Base-by-base conservation (phyloP, 1,284 basidiomycete genomes). In the Fomitopsis schrenkii region DNA sequence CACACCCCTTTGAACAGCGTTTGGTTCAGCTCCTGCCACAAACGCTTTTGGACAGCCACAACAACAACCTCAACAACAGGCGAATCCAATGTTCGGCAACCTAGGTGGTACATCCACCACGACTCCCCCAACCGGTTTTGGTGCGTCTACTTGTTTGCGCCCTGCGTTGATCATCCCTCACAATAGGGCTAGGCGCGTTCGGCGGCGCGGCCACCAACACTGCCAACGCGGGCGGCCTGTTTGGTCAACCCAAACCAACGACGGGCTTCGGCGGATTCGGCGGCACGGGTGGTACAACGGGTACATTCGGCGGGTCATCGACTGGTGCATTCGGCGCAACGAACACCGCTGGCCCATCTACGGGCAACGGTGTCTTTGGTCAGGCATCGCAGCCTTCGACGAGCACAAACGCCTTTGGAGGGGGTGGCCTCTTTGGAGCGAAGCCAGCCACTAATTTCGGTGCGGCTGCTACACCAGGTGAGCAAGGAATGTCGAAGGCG, bases 41-140 rank as follows among this genome's bases (percentile, higher is more conserved):
- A 54, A 54, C 52, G 73, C 78, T 52, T 83, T 83, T 71, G 76
- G 78, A 62, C 78, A 81, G 71, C 74, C 76, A 60, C 81, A 79
- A 57, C 83, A 80, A 64, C 77, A 79, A 65, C 79, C 85, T 67
- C 82, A 81, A 67, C 85, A 87, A 55, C 86, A 86, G 70, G 80
- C 83, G 2, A 93, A 93, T 66, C 87, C 91, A 48, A 91, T 91
- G 87, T 92, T 91, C 72, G 90, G 90, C 61, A 83, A 80, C 67
- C 70, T 87, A 57, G 77, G 72, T 55, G 76, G 75, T 40, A 75
- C 69, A 55, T 68, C 76, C 55, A 74, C 72, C 58, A 71, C 74
- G 14, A 68, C 76, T n/a, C 28, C 59, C 7, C 22, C 59, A 14
- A 71, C 77, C 60, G 80, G 80, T 62, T 91, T 91, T 75, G 87